A percentile compares a stretch with the other conserved stretches of the same genome.
Conservation (phyloP, 225 moss, liverwort and hornwort genomes). For the Pseudoscleropodium purum region DNA sequence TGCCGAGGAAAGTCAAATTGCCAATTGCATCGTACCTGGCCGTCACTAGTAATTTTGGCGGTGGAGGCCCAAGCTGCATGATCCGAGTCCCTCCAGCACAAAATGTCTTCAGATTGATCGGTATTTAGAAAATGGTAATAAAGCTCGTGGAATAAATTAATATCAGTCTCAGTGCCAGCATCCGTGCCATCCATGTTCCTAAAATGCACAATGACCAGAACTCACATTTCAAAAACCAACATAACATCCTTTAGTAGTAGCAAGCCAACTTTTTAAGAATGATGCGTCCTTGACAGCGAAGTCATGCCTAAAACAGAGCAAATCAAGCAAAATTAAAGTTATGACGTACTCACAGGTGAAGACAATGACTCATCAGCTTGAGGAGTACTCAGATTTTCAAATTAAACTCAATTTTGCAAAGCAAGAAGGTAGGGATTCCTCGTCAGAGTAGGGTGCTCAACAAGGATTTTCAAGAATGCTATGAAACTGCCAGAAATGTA, state of each 20-base stretch:
- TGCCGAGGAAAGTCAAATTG: not conserved
- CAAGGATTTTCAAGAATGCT: not conserved
- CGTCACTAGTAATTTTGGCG: constrained; percentile 59
- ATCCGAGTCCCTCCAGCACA: constrained; percentile 77
- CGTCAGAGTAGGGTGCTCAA: not conserved
- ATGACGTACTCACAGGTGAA: not conserved
- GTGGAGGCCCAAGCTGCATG: constrained; percentile 63
- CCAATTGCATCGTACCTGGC: constrained; percentile 46
- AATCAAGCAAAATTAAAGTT: not conserved
- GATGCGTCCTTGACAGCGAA: not conserved
- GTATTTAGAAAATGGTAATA: constrained; percentile 79
- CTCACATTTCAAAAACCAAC: not conserved
- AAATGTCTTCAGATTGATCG: constrained; percentile 77
- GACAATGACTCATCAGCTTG: not conserved
- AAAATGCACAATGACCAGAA: not conserved
- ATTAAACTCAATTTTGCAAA: not conserved
- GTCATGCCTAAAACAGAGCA: not conserved
- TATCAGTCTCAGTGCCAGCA: constrained; percentile 91
- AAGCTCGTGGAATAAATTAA: constrained; percentile 76
- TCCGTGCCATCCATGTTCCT: constrained; percentile 49
- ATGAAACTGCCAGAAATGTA: not conserved
- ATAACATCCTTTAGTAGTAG: not conserved
- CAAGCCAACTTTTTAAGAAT: not conserved
- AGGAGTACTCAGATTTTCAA: not conserved
- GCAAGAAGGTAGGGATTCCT: not conserved